These are phyloP conservation scores for Xylaria polymorpha DNA, from an alignment of 2,329 filamentous ascomycete genomes.

Conservation along the genomic window DNA sequence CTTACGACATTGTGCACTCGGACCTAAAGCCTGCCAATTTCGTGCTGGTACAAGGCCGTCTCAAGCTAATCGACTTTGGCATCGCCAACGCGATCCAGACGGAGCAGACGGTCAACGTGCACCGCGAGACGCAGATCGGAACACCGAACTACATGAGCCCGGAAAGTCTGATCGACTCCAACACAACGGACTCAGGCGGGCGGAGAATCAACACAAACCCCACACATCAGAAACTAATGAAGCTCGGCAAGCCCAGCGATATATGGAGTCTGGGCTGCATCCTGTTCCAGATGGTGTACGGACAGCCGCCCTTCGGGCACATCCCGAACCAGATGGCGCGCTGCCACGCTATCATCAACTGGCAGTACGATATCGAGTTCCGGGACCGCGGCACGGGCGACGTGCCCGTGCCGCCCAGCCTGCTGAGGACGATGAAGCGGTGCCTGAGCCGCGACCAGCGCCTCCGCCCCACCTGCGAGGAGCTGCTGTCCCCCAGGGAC, in stretches of 20 bases:
- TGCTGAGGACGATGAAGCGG: conserved; percentile 70
- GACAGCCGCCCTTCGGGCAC: conserved; percentile 93
- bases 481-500: conserved; percentile 69
- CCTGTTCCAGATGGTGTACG: conserved; percentile 97
- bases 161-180: conserved; percentile 90
- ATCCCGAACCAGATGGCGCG: conserved; percentile 88
- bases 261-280: conserved; percentile 98
- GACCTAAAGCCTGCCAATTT: conserved; percentile 98
- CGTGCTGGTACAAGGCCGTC: conserved; percentile 85
- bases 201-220: conserved; percentile 52
- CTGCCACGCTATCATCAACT: conserved; percentile 88
- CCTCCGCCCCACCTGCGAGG: conserved; percentile 71
- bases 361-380: conserved; percentile 77
- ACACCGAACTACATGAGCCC: conserved; percentile 99
- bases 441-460: conserved; percentile 73
- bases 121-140: conserved; percentile 93
- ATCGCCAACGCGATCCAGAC: conserved; percentile 97
- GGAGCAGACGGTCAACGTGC: conserved; percentile 96
- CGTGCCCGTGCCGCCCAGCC: conserved; percentile 66
- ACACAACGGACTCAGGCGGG: conserved; percentile 60
- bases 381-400: conserved; percentile 76
- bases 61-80: conserved; percentile 98
- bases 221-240: conserved; percentile 79
- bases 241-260: conserved; percentile 94
- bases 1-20: conserved; percentile 92